A percentile compares a stretch with the other conserved stretches of the same genome.
phyloP scores from a whole-genome alignment of 1,284 basidiomycete genomes.

The Schizophyllum commune region DNA sequence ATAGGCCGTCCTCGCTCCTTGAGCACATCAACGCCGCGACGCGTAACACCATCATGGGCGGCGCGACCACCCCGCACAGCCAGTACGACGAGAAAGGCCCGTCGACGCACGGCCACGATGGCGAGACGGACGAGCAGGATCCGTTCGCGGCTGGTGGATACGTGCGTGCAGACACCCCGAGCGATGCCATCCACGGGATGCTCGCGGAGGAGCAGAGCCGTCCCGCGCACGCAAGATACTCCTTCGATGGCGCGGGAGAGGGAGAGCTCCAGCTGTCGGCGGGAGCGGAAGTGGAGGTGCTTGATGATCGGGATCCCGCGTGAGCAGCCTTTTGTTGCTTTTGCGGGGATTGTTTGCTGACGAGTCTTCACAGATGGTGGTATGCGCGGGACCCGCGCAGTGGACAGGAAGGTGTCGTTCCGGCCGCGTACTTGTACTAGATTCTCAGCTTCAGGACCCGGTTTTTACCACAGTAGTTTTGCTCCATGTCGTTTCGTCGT shows the following conservation, averaged over 20 bases:
- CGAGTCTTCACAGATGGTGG: conserved; percentile 67
- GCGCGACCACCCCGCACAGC: conserved; percentile 40
- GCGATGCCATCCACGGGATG: conserved; percentile 60
- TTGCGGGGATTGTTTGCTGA: conserved; percentile 3
- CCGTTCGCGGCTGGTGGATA: conserved; percentile 68
- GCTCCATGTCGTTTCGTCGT: conserved; percentile 11
- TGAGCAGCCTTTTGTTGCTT: conserved; percentile 34
- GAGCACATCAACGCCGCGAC: conserved; percentile 87
- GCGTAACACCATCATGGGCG: conserved; percentile 66
- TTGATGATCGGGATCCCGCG: conserved; percentile 76
- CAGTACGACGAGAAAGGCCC: conserved; percentile 49
- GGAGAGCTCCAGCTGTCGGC: conserved; percentile 65
- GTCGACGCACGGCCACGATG: conserved; percentile 12
- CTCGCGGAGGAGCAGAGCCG: conserved; percentile 60
- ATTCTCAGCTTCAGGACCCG: conserved; percentile 11
- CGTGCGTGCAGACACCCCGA: conserved; percentile 69
- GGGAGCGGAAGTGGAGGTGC: conserved; percentile 67
- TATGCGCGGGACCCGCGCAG: conserved; percentile 75
- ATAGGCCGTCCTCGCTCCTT: conserved; percentile 72
- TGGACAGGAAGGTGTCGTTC: conserved; percentile 81
- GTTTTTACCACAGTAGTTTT: conserved; percentile 9
- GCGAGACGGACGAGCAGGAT: conserved; percentile 20
- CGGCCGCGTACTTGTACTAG: conserved; percentile 81
- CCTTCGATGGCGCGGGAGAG: conserved; percentile 70
- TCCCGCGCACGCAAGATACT: conserved; percentile 72